Percentiles rank a stretch among this genome's conserved stretches.
These are phyloP conservation scores for Ceratocystis diversiconidia DNA, from an alignment of 2,329 filamentous ascomycete species.

Conservation along the genomic window DNA sequence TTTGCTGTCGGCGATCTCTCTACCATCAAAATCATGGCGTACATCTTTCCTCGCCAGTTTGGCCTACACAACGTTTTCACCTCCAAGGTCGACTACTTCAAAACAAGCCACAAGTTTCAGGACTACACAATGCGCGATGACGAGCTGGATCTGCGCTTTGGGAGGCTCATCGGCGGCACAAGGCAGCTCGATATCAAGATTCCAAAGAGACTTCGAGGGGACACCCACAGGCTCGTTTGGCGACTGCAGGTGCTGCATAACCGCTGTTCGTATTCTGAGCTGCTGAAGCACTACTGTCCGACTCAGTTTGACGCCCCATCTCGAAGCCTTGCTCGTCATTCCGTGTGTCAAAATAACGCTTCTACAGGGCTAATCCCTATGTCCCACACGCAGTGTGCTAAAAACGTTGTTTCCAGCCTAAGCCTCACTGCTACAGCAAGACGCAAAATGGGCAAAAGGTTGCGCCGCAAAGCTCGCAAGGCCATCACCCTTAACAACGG, in stretches of 20 bases:
- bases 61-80: constrained; percentile 86
- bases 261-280: constrained; percentile 63
- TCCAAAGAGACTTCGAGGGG: constrained; percentile 57
- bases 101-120: constrained; percentile 60
- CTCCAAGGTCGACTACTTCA: constrained; percentile 45
- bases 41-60: constrained; percentile 88
- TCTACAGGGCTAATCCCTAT: not conserved
- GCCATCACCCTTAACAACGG: constrained; percentile 12
- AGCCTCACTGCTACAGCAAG: not conserved
- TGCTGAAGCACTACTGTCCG: constrained; percentile 73
- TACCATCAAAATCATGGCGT: constrained; percentile 66
- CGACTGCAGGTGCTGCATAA: constrained; percentile 57
- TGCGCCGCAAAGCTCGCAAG: not conserved
- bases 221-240: constrained; percentile 42
- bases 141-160: constrained; percentile 44
- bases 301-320: constrained; percentile 7
- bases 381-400: not conserved
- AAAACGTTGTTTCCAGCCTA: not conserved
- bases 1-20: constrained; percentile 25
- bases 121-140: constrained; percentile 78
- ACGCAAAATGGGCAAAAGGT: constrained; percentile 4
- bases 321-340: not conserved
- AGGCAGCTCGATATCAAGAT: constrained; percentile 25
- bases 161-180: not conserved
- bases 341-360: not conserved